These are phyloP conservation scores for Triangularia setosa DNA, from an alignment of 2,329 filamentous ascomycete genomes.

Conservation along the genomic window DNA sequence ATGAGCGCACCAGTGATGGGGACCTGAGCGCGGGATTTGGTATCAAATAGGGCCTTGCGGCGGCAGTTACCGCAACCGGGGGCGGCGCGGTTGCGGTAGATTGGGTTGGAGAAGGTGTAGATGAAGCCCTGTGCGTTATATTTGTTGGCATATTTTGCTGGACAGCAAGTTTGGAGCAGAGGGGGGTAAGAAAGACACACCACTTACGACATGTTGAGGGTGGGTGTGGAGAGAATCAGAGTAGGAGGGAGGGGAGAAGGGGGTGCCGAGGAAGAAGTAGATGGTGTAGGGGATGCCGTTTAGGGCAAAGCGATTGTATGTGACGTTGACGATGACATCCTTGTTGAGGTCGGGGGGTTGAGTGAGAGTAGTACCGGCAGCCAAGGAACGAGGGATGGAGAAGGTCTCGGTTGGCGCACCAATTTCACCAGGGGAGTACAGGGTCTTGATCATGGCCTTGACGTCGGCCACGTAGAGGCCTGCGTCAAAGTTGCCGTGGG, in stretches of 20 bases:
- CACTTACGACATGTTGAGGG: not conserved
- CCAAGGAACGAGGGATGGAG: not conserved
- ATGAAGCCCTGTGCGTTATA: not conserved
- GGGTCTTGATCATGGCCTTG: not conserved
- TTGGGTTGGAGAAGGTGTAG: conserved; percentile 5
- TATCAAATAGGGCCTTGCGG: not conserved
- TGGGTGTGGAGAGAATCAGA: not conserved
- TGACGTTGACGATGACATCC: conserved; percentile 2
- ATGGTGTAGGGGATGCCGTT: not conserved
- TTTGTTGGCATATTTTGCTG: no score
- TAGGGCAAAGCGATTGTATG: not conserved
- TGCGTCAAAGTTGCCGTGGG: not conserved
- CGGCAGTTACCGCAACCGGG: not conserved
- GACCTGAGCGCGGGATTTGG: conserved; percentile 1
- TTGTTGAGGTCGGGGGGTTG: not conserved
- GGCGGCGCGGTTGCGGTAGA: not conserved
- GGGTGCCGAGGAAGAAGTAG: conserved; percentile 1
- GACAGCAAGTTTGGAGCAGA: no score
- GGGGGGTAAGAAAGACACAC: no score
- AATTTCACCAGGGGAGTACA: not conserved
- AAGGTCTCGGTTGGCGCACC: not conserved
- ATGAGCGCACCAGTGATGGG: not conserved
- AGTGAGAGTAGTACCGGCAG: no score
- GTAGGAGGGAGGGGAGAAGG: not conserved
- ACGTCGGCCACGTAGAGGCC: not conserved